Percentiles rank a stretch among this genome's conserved stretches.
phyloP scores from a whole-genome alignment of 164 flowering plant genomes.

The Nymphaea thermarum region DNA sequence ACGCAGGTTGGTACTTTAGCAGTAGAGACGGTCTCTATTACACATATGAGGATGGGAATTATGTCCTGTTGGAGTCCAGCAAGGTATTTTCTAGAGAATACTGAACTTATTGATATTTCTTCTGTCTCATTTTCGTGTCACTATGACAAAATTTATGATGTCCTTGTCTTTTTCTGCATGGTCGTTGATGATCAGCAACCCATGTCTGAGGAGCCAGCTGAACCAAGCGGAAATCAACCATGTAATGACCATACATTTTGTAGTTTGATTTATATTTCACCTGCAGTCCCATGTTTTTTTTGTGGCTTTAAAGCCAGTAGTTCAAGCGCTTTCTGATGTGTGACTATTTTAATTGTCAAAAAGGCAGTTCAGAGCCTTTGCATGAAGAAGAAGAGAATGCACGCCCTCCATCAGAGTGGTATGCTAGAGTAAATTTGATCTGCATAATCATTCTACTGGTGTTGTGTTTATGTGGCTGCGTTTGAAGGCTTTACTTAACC shows the following conservation, averaged over 20 bases:
- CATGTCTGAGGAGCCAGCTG: not conserved
- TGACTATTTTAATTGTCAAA: not conserved
- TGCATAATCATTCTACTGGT: not conserved
- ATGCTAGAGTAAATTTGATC: not conserved
- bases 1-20: constrained; percentile 84
- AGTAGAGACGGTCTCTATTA: constrained; percentile 69
- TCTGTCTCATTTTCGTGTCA: too few species aligned
- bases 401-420: constrained; percentile 92
- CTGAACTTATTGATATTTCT: too few species aligned
- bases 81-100: constrained; percentile 15
- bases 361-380: constrained; percentile 19
- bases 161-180: not conserved
- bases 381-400: constrained; percentile 23
- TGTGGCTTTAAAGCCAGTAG: too few species aligned
- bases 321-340: too few species aligned
- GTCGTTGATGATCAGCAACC: not conserved
- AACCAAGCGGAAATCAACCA: not conserved
- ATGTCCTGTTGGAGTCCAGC: constrained; percentile 45
- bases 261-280: not conserved
- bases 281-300: not conserved
- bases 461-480: not conserved
- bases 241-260: not conserved
- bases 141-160: too few species aligned
- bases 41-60: constrained; percentile 73
- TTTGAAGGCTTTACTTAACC: too few species aligned